Evolutionary conservation across 1,284 basidiomycete species (phyloP), one percentile per base, ranked within the genome.

Genomic region (Entoloma clypeatum): DNA sequence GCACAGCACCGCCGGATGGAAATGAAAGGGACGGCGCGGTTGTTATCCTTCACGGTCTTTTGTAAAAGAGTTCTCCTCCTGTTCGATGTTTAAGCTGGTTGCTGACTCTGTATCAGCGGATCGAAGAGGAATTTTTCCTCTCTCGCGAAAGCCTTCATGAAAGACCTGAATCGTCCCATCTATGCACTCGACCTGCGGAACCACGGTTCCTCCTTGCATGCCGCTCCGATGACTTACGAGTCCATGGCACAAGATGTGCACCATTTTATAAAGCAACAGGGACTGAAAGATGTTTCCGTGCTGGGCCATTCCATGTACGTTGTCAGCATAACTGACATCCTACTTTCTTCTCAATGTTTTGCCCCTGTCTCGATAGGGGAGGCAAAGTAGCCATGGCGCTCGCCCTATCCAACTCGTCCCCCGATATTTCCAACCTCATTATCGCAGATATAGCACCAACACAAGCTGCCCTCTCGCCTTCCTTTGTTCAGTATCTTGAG

Each of bases 131-230:
- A 92, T 57, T 92, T 88, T 83, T 68, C 74, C 3, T 84, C 83
- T 0, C 64, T 92, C 7, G 77, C 79, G 5, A 86, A 86, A 50
- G 77, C 79, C 1, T 81, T 92, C 53, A 63, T 72, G 21, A 65
- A 71, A 11, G 73, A 78, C 18, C 64, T 86, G 30, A 60, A 71
- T 3, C 65, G 77, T 19, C 79, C 86, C 1, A 71, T 93, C 13
- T 90, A 88, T 55, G 65, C 82, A 3, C 61, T 93, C n/a, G 90
- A 93, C 60, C 67, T 93, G 8, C 72, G 91, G 11, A 93, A 93
- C 51, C 90, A 92, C 54, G 90, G 90, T 3, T 63, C 74, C 5
- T 91, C 88, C 0, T 86, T 87, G 0, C 87, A 89, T 57, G 69
- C 67, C 8, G 65, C 65, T 7, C 78, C 79, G 0, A 85, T 88